Conservation (phyloP, 2,329 filamentous ascomycete species). For the Ascochyta pisi region DNA sequence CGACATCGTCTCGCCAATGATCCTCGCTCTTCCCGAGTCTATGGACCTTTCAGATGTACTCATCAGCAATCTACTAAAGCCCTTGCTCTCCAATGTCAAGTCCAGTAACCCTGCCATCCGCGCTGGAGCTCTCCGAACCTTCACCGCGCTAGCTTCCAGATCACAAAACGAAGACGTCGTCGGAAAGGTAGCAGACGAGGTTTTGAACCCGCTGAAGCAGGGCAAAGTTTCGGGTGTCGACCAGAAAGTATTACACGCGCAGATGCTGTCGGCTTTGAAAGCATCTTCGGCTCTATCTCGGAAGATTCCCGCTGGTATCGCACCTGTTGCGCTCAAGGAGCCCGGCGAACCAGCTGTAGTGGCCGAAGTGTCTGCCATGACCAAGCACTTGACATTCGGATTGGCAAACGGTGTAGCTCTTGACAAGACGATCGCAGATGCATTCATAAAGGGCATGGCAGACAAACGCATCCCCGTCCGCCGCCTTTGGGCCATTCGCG, state of each 20-base stretch:
- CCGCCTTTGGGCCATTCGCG: slow-evolving; percentile 78
- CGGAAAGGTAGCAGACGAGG: slow-evolving; percentile 75
- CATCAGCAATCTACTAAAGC: slow-evolving; percentile 77
- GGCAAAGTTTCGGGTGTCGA: slow-evolving; percentile 86
- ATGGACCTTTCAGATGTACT: slow-evolving; percentile 82
- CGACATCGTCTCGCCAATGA: slow-evolving; percentile 76
- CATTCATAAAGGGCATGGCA: slow-evolving; percentile 78
- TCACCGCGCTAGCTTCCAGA: slow-evolving; percentile 70
- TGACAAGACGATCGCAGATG: slow-evolving; percentile 71
- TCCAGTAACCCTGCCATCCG: slow-evolving; percentile 84
- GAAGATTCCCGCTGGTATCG: slow-evolving; percentile 71
- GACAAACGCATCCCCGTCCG: slow-evolving; percentile 84
- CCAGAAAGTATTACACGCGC: slow-evolving; percentile 81
- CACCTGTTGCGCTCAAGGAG: slow-evolving; percentile 77
- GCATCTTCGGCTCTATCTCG: slow-evolving; percentile 67
- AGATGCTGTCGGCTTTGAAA: slow-evolving; percentile 69
- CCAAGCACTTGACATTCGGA: slow-evolving; percentile 68
- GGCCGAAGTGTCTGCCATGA: slow-evolving; percentile 76
- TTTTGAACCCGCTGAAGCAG: slow-evolving; percentile 78
- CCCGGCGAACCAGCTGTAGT: slow-evolving; percentile 83
- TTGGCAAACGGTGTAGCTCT: slow-evolving; percentile 67
- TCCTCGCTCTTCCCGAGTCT: slow-evolving; percentile 70
- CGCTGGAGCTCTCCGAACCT: slow-evolving; percentile 75
- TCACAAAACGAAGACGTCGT: slow-evolving; percentile 66
- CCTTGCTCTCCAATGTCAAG: slow-evolving; percentile 87